A percentile compares a stretch with the other conserved stretches of the same genome.
These are phyloP conservation scores for Phalaenopsis equestris DNA, from an alignment of 106 monocot genomes.

Conservation along the genomic window DNA sequence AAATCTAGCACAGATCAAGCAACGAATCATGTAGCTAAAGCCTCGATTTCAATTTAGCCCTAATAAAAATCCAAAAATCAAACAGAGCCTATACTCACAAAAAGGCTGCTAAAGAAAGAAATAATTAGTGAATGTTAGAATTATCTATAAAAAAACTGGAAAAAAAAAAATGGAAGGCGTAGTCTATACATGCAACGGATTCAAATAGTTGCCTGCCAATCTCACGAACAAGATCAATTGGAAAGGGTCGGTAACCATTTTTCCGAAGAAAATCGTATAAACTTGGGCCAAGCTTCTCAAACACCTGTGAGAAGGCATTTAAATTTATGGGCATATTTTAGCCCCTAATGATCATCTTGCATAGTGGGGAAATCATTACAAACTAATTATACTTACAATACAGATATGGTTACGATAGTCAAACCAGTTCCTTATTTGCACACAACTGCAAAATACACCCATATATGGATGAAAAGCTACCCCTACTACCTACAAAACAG, in stretches of 20 bases:
- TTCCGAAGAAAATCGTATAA: slow-evolving; percentile 98
- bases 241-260: slow-evolving; percentile 90
- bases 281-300: slow-evolving; percentile 99
- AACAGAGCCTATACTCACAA: neutral
- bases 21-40: neutral
- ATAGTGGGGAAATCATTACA: slow-evolving; percentile 35
- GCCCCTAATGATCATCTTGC: slow-evolving; percentile 21
- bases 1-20: neutral
- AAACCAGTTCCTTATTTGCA: slow-evolving; percentile 99
- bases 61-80: neutral
- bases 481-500: slow-evolving; percentile 9
- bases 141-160: neutral
- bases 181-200: slow-evolving; percentile 75
- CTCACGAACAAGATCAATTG: slow-evolving; percentile 90
- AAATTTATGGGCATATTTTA: slow-evolving; percentile 33
- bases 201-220: slow-evolving; percentile 92
- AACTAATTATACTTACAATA: slow-evolving; percentile 94
- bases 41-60: neutral
- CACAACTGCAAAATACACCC: slow-evolving; percentile 96
- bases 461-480: slow-evolving; percentile 21
- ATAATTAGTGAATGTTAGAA: neutral
- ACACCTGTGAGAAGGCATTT: slow-evolving; percentile 85
- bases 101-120: neutral
- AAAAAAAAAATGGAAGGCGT: slow-evolving; percentile 2
- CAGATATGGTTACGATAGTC: slow-evolving; percentile 99